Base-by-base conservation (phyloP, 2,329 filamentous ascomycete genomes). In the Pseudogymnoascus sp. region DNA sequence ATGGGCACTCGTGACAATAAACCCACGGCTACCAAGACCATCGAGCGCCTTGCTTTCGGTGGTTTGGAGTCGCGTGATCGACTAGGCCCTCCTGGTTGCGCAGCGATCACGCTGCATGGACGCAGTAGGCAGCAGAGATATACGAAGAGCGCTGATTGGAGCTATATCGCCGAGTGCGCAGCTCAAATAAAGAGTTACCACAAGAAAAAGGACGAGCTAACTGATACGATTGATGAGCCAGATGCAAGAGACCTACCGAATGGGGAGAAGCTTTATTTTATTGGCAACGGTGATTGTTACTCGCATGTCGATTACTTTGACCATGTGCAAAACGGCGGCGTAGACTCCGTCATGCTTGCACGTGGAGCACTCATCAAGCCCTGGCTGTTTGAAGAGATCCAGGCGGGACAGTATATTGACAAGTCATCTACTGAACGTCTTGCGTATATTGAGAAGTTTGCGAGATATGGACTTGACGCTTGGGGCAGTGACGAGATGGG, bases 311-410 rank as follows among this genome's bases (percentile, higher is more conserved):
- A 97, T 71, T 97, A 97, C 76, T 84, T 84, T 64, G 77, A 85
- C 61, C 85, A 94, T 68, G 78, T 97, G 37, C 79, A 86, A 55
- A 82, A 92, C 61, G 82, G 89, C 34, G 82, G 83, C 52, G 91
- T 97, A 48, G 92, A 97, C 75, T 85, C 85, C n/a, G 89, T 96
- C 70, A 97, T 99, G 94, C 84, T 97, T 63, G 94, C 86, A n/a
- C 89, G 94, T 62, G 94, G 94, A 60, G 94, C 94, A 8, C 81
- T 99, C 61, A 90, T 97, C 75, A 99, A 99, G 76, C 94, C 94
- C 0, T 99, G 94, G 94, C 79, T 99, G 63, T 99, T 97, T 70
- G 94, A 99, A 73, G 94, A 99, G 74, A 97, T 99, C 60, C 83
- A 89, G 66, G 82, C 85, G 63, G 88, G 89, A 4, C 94, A 97